Conservation (phyloP, 306 rosid genomes). For the Fragaria iinumae region DNA sequence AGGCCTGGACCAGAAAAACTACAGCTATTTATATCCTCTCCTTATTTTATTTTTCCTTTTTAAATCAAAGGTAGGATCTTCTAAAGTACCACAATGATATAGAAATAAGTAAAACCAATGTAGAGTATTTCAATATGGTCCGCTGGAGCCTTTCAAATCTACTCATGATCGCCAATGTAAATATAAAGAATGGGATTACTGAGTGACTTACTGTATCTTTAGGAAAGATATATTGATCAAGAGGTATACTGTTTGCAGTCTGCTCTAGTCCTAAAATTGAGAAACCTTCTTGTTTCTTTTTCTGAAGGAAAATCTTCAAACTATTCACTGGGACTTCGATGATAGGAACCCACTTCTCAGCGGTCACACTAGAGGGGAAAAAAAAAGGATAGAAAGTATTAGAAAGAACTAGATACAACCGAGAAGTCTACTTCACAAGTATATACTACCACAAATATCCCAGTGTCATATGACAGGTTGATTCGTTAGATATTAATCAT, state of each 20-base stretch:
- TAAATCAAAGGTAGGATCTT: not conserved
- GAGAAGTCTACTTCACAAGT: not conserved
- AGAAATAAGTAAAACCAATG: not conserved
- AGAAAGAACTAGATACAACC: not conserved
- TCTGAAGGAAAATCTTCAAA: constrained; percentile 71
- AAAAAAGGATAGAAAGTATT: not conserved
- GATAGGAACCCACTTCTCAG: constrained; percentile 97
- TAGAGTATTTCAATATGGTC: not conserved
- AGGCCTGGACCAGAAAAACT: not conserved
- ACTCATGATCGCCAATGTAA: not conserved
- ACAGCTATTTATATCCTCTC: not conserved
- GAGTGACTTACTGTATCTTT: constrained; percentile 59
- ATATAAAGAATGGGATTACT: not conserved
- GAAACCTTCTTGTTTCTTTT: constrained; percentile 85
- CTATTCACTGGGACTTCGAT: constrained; percentile 84
- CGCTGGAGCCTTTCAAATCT: not conserved
- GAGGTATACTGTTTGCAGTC: constrained; percentile 89
- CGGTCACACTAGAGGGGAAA: constrained; percentile 71
- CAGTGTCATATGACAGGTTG: not conserved
- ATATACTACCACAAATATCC: not conserved
- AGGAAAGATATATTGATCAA: constrained; percentile 73
- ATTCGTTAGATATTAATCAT: not conserved
- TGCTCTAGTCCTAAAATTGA: constrained; percentile 96
- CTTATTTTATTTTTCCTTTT: not conserved
- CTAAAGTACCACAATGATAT: not conserved